phyloP scores from a whole-genome alignment of 2,329 filamentous ascomycete genomes.

The Leptographium flavum region DNA sequence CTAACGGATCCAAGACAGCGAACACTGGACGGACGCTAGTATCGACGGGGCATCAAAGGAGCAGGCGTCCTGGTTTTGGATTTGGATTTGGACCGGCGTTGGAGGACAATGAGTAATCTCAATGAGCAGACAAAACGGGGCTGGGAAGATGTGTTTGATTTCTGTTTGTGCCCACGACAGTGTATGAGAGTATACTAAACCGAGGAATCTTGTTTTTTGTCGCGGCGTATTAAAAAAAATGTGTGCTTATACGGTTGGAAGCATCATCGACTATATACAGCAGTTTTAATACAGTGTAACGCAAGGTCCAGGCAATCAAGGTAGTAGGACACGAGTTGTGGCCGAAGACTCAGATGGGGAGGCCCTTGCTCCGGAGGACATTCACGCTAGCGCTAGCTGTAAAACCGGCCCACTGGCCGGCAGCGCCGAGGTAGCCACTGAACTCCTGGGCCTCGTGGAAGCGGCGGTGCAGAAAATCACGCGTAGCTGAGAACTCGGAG shows the following conservation, averaged over 20 bases:
- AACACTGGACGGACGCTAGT: constrained; percentile 18
- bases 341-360: constrained; percentile 44
- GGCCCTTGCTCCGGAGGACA: constrained; percentile 73
- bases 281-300: background rate
- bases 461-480: constrained; percentile 63
- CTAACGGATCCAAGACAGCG: constrained; percentile 46
- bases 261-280: no score
- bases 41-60: background rate
- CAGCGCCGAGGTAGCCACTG: constrained; percentile 44
- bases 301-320: background rate
- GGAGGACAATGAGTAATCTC: no score
- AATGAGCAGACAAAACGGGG: background rate
- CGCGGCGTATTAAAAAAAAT: no score
- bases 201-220: no score
- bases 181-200: no score
- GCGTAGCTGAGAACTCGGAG: constrained; percentile 59
- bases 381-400: constrained; percentile 66
- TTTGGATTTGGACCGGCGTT: no score
- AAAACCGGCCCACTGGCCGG: constrained; percentile 71
- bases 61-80: no score
- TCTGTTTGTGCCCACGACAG: no score
- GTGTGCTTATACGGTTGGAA: no score
- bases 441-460: constrained; percentile 53
- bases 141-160: no score
- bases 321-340: background rate